Evolutionary conservation across 495 filamentous ascomycete species (phyloP).

Genomic region (Aspergillus kassunensis): DNA sequence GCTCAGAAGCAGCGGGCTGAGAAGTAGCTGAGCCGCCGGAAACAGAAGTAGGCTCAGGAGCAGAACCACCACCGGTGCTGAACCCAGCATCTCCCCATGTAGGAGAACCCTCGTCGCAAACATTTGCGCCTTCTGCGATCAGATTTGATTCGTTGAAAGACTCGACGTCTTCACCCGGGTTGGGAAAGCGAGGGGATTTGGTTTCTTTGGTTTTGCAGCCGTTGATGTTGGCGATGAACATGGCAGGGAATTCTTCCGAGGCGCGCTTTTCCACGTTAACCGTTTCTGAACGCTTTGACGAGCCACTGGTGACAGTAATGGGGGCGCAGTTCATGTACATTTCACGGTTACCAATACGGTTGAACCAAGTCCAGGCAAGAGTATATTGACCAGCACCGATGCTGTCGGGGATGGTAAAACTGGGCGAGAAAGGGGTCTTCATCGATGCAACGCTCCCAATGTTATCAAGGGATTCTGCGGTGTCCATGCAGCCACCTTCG

Average conservation of each 20-base stretch:
- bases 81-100: conserved; percentile 26
- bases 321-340: conserved; percentile 95
- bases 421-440: conserved; percentile 33
- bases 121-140: conserved; percentile 19
- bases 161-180: conserved; percentile 63
- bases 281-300: conserved; percentile 34
- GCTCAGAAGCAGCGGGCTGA: conserved; percentile 1
- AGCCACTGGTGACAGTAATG: conserved; percentile 55
- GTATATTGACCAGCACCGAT: conserved; percentile 53
- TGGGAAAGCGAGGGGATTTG: conserved; percentile 62
- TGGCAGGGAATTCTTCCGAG: conserved; percentile 56
- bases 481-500: conserved; percentile 71
- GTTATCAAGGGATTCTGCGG: conserved; percentile 38
- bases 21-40: conserved; percentile 15
- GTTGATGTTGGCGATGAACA: conserved; percentile 76
- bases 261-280: conserved; percentile 31
- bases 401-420: conserved; percentile 44
- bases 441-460: conserved; percentile 9
- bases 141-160: conserved; percentile 26
- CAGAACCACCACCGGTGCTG: conserved; percentile 11
- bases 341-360: conserved; percentile 80
- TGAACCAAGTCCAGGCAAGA: conserved; percentile 90
- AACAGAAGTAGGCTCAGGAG: no score
- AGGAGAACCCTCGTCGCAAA: conserved; percentile 31
- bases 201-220: conserved; percentile 56